Evolutionary conservation across 1,284 basidiomycete species (phyloP).

Genomic region (Schizophyllum amplum): DNA sequence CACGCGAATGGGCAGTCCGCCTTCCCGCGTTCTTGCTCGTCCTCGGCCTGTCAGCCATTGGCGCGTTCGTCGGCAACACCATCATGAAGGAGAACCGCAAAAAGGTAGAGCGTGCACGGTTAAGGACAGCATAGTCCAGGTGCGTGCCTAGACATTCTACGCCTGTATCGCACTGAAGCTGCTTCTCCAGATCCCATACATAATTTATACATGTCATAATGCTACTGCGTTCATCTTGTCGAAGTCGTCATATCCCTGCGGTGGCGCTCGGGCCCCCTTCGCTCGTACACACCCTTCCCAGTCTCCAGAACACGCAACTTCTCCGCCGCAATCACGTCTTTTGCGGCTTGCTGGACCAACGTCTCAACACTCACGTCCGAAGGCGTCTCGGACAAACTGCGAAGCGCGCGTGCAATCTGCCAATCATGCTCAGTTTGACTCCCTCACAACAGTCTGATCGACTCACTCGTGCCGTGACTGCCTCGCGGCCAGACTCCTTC

Average conservation of each 20-base stretch:
- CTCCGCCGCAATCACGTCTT: slow-evolving; percentile 54
- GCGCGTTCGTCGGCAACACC: slow-evolving; percentile 71
- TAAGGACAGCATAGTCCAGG: slow-evolving; percentile 40
- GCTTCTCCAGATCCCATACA: not conserved
- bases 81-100: slow-evolving; percentile 69
- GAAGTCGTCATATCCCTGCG: slow-evolving; percentile 14
- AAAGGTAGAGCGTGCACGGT: slow-evolving; percentile 47
- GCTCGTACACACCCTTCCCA: slow-evolving; percentile 17
- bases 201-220: not conserved
- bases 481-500: slow-evolving; percentile 33
- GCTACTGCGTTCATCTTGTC: slow-evolving; percentile 3
- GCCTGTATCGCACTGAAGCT: not conserved
- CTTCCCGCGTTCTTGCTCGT: slow-evolving; percentile 80
- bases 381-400: slow-evolving; percentile 40
- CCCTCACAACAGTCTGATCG: not conserved
- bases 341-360: slow-evolving; percentile 44
- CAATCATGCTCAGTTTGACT: slow-evolving; percentile 3
- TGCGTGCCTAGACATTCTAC: not conserved
- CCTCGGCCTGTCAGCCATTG: slow-evolving; percentile 70
- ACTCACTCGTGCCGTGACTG: slow-evolving; percentile 40
- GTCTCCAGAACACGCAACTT: slow-evolving; percentile 44
- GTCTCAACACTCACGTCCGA: slow-evolving; percentile 32
- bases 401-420: slow-evolving; percentile 46
- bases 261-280: slow-evolving; percentile 19
- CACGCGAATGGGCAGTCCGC: slow-evolving; percentile 86